These are phyloP conservation scores for Sporisorium reilianum DNA, from an alignment of 1,284 basidiomycete genomes.

Conservation along the genomic window DNA sequence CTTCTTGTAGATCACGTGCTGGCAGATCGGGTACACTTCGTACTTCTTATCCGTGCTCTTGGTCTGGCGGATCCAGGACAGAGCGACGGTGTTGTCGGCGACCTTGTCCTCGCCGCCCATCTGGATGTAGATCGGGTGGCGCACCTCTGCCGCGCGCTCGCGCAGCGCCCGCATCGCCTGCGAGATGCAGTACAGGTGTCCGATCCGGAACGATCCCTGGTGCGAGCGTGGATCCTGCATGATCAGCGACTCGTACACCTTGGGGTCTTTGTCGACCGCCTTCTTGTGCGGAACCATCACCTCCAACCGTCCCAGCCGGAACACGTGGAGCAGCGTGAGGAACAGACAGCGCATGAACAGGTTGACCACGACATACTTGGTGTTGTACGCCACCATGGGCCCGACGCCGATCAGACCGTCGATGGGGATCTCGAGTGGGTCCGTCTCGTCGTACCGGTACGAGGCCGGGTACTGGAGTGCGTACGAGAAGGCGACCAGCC, in stretches of 20 bases:
- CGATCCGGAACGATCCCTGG: constrained; percentile 64
- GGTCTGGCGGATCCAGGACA: constrained; percentile 49
- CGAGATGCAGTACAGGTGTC: constrained; percentile 57
- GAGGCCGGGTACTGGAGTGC: constrained; percentile 61
- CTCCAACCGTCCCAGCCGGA: constrained; percentile 51
- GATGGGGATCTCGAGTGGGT: constrained; percentile 57
- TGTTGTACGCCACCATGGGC: constrained; percentile 61
- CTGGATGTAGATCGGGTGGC: constrained; percentile 61
- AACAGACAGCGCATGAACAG: constrained; percentile 23
- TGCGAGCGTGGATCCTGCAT: constrained; percentile 64
- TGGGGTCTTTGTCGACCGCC: constrained; percentile 65
- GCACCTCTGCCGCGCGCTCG: constrained; percentile 34
- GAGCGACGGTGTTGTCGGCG: constrained; percentile 37
- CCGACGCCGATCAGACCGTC: constrained; percentile 64
- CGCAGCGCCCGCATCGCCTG: constrained; percentile 49
- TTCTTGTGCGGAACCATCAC: constrained; percentile 65
- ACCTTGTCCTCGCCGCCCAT: constrained; percentile 64
- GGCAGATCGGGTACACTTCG: constrained; percentile 65
- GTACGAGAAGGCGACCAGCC: constrained; percentile 61
- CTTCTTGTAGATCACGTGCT: constrained; percentile 67
- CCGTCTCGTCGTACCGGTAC: constrained; percentile 46
- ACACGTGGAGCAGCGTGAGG: constrained; percentile 12
- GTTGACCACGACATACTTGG: constrained; percentile 38
- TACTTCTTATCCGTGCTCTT: constrained; percentile 51
- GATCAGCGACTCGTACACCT: constrained; percentile 65